Percentiles rank a stretch among this genome's conserved stretches.
These are phyloP conservation scores for Suhomyces xylopsoci DNA, from an alignment of 805 yeast species.

Conservation along the genomic window DNA sequence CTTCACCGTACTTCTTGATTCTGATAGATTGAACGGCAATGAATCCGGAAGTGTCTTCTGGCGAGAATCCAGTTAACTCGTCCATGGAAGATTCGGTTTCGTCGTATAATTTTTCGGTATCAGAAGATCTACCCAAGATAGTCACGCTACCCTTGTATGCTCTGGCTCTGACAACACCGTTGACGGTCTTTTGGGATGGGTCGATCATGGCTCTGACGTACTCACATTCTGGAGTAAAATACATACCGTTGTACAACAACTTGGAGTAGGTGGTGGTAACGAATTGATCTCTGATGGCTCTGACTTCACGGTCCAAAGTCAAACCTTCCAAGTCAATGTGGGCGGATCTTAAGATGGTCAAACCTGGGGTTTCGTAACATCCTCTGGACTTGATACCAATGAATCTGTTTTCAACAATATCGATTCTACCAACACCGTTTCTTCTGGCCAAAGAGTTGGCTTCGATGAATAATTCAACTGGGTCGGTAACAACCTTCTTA, in stretches of 20 bases:
- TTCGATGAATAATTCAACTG: constrained; percentile 87
- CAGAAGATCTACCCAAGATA: constrained; percentile 90
- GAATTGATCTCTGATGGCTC: constrained; percentile 93
- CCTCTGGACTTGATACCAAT: constrained; percentile 99
- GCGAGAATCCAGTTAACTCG: constrained; percentile 96
- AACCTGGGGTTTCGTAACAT: constrained; percentile 99
- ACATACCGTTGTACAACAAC: constrained; percentile 93
- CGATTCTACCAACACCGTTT: constrained; percentile 99
- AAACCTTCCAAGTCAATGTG: constrained; percentile 97
- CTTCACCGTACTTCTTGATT: constrained; percentile 96
- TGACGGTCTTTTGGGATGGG: constrained; percentile 92
- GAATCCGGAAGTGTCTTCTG: constrained; percentile 95
- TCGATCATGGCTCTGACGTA: constrained; percentile 89
- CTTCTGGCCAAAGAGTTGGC: constrained; percentile 97
- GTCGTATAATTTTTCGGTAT: constrained; percentile 94
- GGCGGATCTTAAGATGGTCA: constrained; percentile 87
- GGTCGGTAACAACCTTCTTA: constrained; percentile 65
- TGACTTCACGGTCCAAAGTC: constrained; percentile 94
- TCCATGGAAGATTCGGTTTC: constrained; percentile 99
- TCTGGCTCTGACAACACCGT: constrained; percentile 92
- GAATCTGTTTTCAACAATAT: constrained; percentile 98
- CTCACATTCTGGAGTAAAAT: constrained; percentile 98
- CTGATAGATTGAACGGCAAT: constrained; percentile 98
- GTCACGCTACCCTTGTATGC: constrained; percentile 86
- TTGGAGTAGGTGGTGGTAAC: constrained; percentile 91